Evolutionary conservation across 306 rosid genomes (phyloP).

Genomic region (Mimosa bimucronata): DNA sequence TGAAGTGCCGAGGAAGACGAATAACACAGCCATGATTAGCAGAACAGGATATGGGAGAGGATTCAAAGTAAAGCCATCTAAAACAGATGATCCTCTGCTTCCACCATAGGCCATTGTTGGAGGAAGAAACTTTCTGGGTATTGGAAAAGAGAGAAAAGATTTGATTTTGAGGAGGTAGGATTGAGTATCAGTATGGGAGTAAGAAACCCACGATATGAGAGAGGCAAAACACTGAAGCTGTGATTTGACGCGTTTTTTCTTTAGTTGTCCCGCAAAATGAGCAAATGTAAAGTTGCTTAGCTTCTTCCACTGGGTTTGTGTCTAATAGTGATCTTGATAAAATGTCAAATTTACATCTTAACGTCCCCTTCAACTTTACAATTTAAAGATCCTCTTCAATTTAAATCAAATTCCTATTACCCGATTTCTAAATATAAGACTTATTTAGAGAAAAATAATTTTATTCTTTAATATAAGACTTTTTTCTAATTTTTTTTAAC

Average conservation of each 20-base stretch:
- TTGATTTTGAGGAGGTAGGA: conserved; percentile 1
- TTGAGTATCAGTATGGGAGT: not conserved
- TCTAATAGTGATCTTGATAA: not conserved
- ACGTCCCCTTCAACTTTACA: too few species aligned
- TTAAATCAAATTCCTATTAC: too few species aligned
- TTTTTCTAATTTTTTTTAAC: too few species aligned
- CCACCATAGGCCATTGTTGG: conserved; percentile 51
- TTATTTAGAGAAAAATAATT: too few species aligned
- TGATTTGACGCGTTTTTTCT: conserved; percentile 14
- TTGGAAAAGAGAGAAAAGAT: not conserved
- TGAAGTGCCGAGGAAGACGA: conserved; percentile 58
- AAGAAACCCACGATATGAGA: not conserved
- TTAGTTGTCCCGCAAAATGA: not conserved
- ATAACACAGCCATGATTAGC: conserved; percentile 57
- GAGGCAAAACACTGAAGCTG: not conserved
- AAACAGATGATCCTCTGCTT: conserved; percentile 52
- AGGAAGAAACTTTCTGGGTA: not conserved
- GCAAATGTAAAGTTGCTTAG: conserved; percentile 1
- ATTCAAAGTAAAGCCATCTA: conserved; percentile 58
- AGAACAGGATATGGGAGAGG: conserved; percentile 84
- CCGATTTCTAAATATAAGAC: too few species aligned
- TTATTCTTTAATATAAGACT: too few species aligned
- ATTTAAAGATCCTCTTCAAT: too few species aligned
- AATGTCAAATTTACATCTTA: not conserved
- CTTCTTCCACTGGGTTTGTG: not conserved